phyloP scores from a whole-genome alignment of 495 filamentous ascomycete genomes.

The Gamarada debralockiae region DNA sequence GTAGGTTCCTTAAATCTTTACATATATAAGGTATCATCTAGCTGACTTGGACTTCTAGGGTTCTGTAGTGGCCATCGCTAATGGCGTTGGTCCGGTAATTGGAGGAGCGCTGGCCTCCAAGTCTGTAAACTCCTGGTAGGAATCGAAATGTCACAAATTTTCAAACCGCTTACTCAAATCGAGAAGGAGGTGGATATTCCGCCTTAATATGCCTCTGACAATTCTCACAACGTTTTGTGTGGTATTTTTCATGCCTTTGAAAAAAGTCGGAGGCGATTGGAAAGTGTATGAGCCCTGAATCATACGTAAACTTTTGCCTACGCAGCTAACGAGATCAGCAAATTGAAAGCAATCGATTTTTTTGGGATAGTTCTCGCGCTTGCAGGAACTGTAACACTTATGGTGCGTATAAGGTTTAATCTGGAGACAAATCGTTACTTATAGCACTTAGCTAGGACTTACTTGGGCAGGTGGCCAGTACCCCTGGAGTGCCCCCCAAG shows the following conservation, averaged over 20 bases:
- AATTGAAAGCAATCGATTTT: slow-evolving; percentile 3
- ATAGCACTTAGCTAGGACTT: slow-evolving; percentile 29
- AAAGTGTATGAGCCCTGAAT: slow-evolving; percentile 26
- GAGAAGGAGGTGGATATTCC: slow-evolving; percentile 59
- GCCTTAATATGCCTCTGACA: slow-evolving; percentile 45
- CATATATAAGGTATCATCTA: no score
- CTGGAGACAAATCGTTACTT: slow-evolving; percentile 20
- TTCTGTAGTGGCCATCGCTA: slow-evolving; percentile 47
- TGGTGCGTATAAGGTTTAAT: slow-evolving; percentile 30
- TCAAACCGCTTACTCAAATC: no score
- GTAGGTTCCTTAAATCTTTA: slow-evolving; percentile 17
- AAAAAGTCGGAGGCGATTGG: slow-evolving; percentile 47
- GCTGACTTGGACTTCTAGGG: no score
- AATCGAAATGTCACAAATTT: background rate
- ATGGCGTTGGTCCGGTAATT: slow-evolving; percentile 52
- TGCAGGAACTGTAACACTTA: slow-evolving; percentile 33
- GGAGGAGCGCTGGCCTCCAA: slow-evolving; percentile 42
- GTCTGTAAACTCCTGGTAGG: slow-evolving; percentile 23
- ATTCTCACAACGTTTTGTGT: slow-evolving; percentile 38
- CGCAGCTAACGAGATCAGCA: background rate
- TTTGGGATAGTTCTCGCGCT: slow-evolving; percentile 35
- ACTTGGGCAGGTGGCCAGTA: slow-evolving; percentile 51
- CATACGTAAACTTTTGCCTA: background rate
- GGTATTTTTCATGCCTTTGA: slow-evolving; percentile 49
- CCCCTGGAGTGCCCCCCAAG: slow-evolving; percentile 44